phyloP scores from a whole-genome alignment of 202 grass and related monocot genomes.

The Zizania palustris region DNA sequence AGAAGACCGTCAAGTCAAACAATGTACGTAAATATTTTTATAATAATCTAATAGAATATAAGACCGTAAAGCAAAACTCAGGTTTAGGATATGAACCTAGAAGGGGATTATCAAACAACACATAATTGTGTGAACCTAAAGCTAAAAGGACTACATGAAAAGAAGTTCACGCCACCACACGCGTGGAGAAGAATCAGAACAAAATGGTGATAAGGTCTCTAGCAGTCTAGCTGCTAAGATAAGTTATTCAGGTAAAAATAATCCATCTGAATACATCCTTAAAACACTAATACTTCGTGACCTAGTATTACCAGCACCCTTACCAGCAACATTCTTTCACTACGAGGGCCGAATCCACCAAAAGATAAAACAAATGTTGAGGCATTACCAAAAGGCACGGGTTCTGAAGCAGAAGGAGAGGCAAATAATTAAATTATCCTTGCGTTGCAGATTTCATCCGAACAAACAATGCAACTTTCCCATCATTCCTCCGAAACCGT shows the following conservation, averaged over 20 bases:
- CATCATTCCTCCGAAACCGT: background rate
- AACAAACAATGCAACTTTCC: background rate
- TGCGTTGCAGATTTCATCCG: slow-evolving; percentile 1
- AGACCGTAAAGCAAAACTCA: background rate
- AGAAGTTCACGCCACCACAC: background rate
- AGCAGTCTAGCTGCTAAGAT: background rate
- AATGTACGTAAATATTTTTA: background rate
- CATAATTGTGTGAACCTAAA: background rate
- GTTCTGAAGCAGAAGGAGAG: background rate
- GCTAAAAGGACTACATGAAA: background rate
- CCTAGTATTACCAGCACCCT: no score
- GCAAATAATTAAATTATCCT: no score
- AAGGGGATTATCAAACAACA: background rate
- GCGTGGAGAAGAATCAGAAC: background rate
- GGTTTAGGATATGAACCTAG: background rate
- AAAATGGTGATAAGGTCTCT: background rate
- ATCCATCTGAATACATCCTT: background rate
- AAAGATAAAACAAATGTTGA: background rate
- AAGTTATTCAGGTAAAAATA: background rate
- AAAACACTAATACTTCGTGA: background rate
- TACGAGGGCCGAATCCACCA: background rate
- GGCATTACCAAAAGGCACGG: background rate
- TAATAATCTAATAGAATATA: slow-evolving; percentile 4
- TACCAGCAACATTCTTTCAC: background rate
- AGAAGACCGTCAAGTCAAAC: background rate